Percentiles rank a stretch among this genome's conserved stretches.
Evolutionary conservation across 805 yeast genomes (phyloP).

Genomic region (Priceomyces carsonii): DNA sequence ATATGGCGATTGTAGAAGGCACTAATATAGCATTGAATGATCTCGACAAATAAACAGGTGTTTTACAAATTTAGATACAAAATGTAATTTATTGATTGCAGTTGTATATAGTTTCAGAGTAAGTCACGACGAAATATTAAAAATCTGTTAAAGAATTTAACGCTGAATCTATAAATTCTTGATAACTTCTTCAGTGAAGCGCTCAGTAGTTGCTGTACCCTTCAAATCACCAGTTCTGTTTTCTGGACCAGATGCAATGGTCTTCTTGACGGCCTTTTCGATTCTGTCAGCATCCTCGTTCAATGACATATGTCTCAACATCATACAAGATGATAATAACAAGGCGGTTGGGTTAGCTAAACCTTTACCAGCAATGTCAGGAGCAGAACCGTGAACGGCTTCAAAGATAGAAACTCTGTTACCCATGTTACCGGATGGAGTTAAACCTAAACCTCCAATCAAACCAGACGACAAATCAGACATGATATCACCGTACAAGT

Average conservation of each 20-base stretch:
- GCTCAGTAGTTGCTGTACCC: constrained; percentile 86
- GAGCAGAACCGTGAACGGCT: constrained; percentile 99
- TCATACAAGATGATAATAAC: constrained; percentile 94
- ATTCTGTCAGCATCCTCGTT: constrained; percentile 78
- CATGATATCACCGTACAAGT: constrained; percentile 98
- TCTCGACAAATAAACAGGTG: neutral
- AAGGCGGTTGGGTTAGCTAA: constrained; percentile 99
- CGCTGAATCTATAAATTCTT: constrained; percentile 55
- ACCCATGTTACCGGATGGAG: constrained; percentile 99
- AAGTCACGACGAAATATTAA: neutral
- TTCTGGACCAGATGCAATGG: constrained; percentile 94
- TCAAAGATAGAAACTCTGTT: constrained; percentile 96
- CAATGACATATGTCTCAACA: constrained; percentile 98
- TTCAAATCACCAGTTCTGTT: constrained; percentile 96
- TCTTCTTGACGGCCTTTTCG: constrained; percentile 81
- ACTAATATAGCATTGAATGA: constrained; percentile 59
- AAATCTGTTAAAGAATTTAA: neutral
- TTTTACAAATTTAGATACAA: constrained; percentile 3
- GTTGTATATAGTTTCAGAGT: neutral
- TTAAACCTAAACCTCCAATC: constrained; percentile 97
- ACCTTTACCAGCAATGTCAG: constrained; percentile 98
- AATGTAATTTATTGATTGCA: constrained; percentile 2
- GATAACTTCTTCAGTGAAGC: constrained; percentile 92
- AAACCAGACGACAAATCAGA: constrained; percentile 97
- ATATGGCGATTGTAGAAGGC: constrained; percentile 91